These are phyloP conservation scores for Volutella citrinella DNA, from an alignment of 2,329 filamentous ascomycete species.

Conservation along the genomic window DNA sequence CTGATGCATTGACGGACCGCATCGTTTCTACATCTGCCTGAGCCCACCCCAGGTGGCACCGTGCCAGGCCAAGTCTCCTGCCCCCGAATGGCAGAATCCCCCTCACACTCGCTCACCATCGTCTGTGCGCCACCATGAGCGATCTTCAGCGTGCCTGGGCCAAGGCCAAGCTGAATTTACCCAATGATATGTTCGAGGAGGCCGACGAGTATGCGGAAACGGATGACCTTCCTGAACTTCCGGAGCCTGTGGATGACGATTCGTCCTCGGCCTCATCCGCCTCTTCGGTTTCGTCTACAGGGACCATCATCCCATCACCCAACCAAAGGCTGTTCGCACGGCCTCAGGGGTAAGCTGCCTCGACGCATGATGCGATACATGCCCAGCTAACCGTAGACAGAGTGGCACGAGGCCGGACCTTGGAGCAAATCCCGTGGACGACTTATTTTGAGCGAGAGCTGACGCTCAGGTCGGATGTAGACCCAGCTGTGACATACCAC, in stretches of 20 bases:
- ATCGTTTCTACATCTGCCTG: no score
- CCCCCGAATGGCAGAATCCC: no score
- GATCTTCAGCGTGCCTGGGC: slow-evolving; percentile 77
- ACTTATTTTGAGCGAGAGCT: slow-evolving; percentile 89
- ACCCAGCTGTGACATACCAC: slow-evolving; percentile 64
- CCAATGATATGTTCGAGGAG: slow-evolving; percentile 49
- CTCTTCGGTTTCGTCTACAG: slow-evolving; percentile 85
- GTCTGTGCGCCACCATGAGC: slow-evolving; percentile 63
- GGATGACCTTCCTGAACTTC: slow-evolving; percentile 45
- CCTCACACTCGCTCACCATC: no score
- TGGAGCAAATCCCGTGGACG: slow-evolving; percentile 76
- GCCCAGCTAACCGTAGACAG: slow-evolving; percentile 35
- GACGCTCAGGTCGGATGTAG: slow-evolving; percentile 55
- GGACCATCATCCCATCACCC: slow-evolving; percentile 81
- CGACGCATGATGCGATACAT: no score
- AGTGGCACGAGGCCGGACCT: slow-evolving; percentile 48
- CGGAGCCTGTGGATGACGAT: slow-evolving; percentile 53
- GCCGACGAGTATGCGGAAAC: slow-evolving; percentile 50
- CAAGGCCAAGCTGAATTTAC: slow-evolving; percentile 67
- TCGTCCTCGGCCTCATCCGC: slow-evolving; percentile 72
- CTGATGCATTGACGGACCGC: slow-evolving; percentile 3
- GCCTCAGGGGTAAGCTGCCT: slow-evolving; percentile 60
- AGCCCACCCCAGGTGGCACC: no score
- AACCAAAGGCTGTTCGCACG: slow-evolving; percentile 71
- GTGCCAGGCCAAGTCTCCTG: no score